Base-by-base conservation (phyloP, 805 yeast species). In the Grigorovia jiainica region DNA sequence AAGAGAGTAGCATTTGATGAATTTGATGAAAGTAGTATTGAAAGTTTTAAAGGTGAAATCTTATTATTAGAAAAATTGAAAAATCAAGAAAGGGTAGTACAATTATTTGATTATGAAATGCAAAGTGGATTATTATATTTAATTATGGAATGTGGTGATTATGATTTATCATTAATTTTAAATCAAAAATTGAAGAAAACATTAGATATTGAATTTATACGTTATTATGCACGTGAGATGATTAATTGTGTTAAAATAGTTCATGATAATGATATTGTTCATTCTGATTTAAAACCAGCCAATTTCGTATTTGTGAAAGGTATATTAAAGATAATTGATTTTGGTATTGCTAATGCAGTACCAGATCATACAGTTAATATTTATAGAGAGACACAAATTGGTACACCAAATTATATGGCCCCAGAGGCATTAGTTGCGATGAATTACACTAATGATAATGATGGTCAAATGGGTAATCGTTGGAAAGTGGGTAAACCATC, bases 381-480 rank as follows among this genome's bases (percentile, higher is more conserved):
- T 16, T 89, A 89, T 56, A 72, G 97, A 44, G 95, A 86, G 45
- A 75, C 87, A 5, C 96, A 87, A 58, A 82, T 87, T 40, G 98
- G 98, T 4, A 90, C 98, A 0, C 95, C 96, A 2, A 87, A 84
- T 58, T 92, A 90, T 60, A 92, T 90, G 97, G 96, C 98, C 0
- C 98, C 98, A 0, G 98, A 90, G 61, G 85, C 97, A 0, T 65
- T 90, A 45, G 71, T 82, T 36, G 94, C 62, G 4, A 82, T 60
- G 76, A 70, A 45, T 24, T 53, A 59, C 17, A 54, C 49, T 8
- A 43, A 43, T 31, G 36, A 41, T 8, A 36, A 49, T 19, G 30
- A 20, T 23, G 36, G 33, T 13, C 35, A 21, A 18, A 38, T 30
- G 2, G 53, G 51, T 5, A 55, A 53, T 25, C 62, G 63, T 21